These are phyloP conservation scores for Ricinus communis DNA, from an alignment of 345 rosid genomes.

Conservation along the genomic window DNA sequence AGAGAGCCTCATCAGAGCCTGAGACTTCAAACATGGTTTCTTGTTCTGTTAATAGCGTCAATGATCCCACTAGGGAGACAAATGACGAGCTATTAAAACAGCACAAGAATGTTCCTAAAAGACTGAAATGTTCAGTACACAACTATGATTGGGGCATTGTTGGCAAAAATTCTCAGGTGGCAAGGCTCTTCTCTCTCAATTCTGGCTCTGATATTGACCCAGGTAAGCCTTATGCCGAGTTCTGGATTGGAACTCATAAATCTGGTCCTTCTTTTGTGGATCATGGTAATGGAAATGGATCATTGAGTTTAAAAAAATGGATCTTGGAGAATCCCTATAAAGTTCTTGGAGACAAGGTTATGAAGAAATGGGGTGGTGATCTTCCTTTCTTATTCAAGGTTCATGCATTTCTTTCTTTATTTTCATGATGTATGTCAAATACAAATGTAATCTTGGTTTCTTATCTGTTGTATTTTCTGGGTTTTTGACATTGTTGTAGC, in stretches of 20 bases:
- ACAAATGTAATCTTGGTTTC: not conserved
- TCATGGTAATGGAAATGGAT: conserved; percentile 33
- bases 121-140: conserved; percentile 70
- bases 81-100: not conserved
- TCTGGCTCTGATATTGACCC: conserved; percentile 42
- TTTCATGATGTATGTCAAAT: not conserved
- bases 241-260: conserved; percentile 81
- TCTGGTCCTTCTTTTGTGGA: conserved; percentile 72
- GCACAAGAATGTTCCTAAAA: conserved; percentile 18
- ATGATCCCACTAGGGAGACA: no score
- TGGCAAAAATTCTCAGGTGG: conserved; percentile 69
- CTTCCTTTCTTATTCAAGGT: conserved; percentile 99
- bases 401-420: not conserved
- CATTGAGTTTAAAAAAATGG: conserved; percentile 50
- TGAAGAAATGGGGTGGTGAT: conserved; percentile 84
- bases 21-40: no score
- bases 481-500: not conserved
- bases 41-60: no score
- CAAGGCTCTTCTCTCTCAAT: conserved; percentile 59
- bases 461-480: not conserved
- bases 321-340: conserved; percentile 57
- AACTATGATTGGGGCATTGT: conserved; percentile 81
- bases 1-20: no score
- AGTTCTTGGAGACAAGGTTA: conserved; percentile 64
- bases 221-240: conserved; percentile 65